phyloP scores from a whole-genome alignment of 148 eudicot species.

The Chenopodium formosanum region DNA sequence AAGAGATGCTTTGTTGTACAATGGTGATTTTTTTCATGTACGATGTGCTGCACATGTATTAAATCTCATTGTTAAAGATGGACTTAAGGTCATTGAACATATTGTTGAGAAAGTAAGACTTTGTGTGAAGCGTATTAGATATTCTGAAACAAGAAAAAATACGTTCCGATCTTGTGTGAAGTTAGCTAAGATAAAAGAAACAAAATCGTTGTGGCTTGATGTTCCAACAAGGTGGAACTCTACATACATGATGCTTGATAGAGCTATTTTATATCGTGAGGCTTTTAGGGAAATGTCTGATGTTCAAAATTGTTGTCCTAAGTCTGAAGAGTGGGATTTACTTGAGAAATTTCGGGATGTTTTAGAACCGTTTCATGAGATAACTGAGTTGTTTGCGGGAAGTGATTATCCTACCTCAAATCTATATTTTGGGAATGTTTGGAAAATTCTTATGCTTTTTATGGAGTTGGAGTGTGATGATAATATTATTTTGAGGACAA shows the following conservation, averaged over 20 bases:
- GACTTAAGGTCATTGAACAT: conserved; percentile 7
- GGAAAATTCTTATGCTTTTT: not conserved
- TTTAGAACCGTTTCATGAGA: conserved; percentile 6
- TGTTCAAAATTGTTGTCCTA: not conserved
- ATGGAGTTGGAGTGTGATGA: no score
- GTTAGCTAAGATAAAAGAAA: no score
- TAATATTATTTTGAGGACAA: no score
- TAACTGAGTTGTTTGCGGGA: not conserved
- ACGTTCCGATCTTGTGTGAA: no score
- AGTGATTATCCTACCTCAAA: not conserved
- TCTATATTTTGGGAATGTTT: not conserved
- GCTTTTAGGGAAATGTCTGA: conserved; percentile 10
- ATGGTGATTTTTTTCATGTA: not conserved
- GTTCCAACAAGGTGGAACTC: no score
- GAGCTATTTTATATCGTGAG: conserved; percentile 9
- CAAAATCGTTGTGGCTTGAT: no score
- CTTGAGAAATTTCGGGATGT: conserved; percentile 9
- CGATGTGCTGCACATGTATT: conserved; percentile 18
- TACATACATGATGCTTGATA: not conserved
- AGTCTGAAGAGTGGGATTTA: not conserved
- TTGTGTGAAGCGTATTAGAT: no score
- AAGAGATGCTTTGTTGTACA: no score
- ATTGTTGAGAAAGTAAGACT: not conserved
- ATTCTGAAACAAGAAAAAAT: no score
- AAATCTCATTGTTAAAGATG: conserved; percentile 24